phyloP scores from a whole-genome alignment of 2,329 filamentous ascomycete species.

The Didymella lethalis region DNA sequence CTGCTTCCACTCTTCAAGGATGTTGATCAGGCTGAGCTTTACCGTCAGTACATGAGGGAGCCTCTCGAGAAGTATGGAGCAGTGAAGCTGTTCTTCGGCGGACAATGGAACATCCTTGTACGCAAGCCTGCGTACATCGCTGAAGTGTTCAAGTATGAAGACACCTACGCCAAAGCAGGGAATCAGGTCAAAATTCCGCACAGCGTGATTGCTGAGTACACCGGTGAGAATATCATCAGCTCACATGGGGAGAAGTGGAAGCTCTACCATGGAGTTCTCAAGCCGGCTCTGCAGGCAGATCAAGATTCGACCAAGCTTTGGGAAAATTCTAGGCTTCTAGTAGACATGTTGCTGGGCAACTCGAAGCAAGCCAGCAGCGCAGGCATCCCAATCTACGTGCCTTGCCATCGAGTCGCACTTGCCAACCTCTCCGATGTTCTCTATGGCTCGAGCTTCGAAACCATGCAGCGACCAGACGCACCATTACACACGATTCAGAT shows the following conservation, averaged over 20 bases:
- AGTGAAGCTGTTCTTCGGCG: slow-evolving; percentile 60
- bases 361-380: slow-evolving; percentile 31
- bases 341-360: slow-evolving; percentile 40
- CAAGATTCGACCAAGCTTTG: slow-evolving; percentile 35
- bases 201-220: slow-evolving; percentile 40
- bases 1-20: slow-evolving; percentile 55
- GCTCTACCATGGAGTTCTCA: slow-evolving; percentile 40
- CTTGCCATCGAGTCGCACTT: slow-evolving; percentile 50
- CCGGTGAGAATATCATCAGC: slow-evolving; percentile 48
- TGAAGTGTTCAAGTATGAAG: slow-evolving; percentile 49
- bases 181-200: slow-evolving; percentile 47
- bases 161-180: slow-evolving; percentile 42
- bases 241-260: slow-evolving; percentile 44
- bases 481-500: slow-evolving; percentile 34
- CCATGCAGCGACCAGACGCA: slow-evolving; percentile 31
- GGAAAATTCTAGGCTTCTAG: slow-evolving; percentile 36
- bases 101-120: slow-evolving; percentile 59
- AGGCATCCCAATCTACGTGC: slow-evolving; percentile 41
- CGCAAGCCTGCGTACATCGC: slow-evolving; percentile 55
- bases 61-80: slow-evolving; percentile 54
- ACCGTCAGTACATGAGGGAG: slow-evolving; percentile 50
- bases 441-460: slow-evolving; percentile 40
- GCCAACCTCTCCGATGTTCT: slow-evolving; percentile 49
- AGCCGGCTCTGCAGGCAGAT: slow-evolving; percentile 43
- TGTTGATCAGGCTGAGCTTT: slow-evolving; percentile 55